These are phyloP conservation scores for Chalciporus chontae DNA, from an alignment of 768 basidiomycete species.

Conservation along the genomic window DNA sequence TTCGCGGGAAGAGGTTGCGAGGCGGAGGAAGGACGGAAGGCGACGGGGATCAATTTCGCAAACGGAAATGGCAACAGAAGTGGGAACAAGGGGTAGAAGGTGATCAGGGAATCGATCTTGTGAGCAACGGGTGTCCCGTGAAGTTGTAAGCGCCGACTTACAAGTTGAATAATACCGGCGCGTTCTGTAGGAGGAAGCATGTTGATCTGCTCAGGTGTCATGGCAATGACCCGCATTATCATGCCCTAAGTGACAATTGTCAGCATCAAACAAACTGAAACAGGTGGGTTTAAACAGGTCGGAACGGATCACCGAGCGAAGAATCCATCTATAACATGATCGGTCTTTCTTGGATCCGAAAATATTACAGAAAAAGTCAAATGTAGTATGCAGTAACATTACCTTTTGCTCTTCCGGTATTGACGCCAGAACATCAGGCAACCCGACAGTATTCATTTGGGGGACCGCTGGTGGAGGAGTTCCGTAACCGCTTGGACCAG, in stretches of 20 bases:
- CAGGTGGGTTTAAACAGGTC: neutral
- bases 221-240: slow-evolving; percentile 72
- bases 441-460: slow-evolving; percentile 18
- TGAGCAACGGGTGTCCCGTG: slow-evolving; percentile 8
- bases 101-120: slow-evolving; percentile 4
- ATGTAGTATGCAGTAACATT: slow-evolving; percentile 15
- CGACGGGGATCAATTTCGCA: slow-evolving; percentile 24
- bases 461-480: slow-evolving; percentile 20
- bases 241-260: slow-evolving; percentile 46
- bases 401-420: slow-evolving; percentile 73
- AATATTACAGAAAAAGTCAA: slow-evolving; percentile 4
- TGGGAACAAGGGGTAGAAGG: neutral
- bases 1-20: slow-evolving; percentile 3
- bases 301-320: neutral
- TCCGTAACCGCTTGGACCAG: slow-evolving; percentile 15
- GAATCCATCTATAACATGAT: neutral
- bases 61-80: slow-evolving; percentile 18
- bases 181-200: slow-evolving; percentile 70
- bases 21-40: slow-evolving; percentile 13
- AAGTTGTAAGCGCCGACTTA: slow-evolving; percentile 38
- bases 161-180: slow-evolving; percentile 78
- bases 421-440: slow-evolving; percentile 53
- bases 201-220: slow-evolving; percentile 84
- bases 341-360: neutral
- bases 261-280: slow-evolving; percentile 9